Base-by-base conservation (phyloP, 768 basidiomycete genomes). In the Calocera viscosa region DNA sequence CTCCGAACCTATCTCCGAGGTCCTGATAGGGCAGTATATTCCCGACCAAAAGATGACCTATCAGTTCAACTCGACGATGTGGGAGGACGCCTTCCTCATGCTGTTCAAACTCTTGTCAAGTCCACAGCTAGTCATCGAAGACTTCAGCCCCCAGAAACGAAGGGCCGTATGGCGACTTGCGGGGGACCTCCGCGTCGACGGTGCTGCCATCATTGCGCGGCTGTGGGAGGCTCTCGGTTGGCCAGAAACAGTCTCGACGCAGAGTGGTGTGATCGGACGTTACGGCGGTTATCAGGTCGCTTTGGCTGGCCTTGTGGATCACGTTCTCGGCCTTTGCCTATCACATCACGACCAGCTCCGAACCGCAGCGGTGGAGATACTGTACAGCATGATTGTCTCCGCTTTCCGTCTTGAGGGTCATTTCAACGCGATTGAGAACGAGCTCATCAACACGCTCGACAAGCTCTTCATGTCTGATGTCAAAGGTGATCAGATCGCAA, bases 161-260 rank as follows among this genome's bases (percentile, higher is more conserved):
- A 86, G 94, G 47, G 90, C 94, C 1, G 90, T 94, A 11, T 97
- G 94, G 94, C 84, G 91, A 39, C 83, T 97, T n/a, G 92, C 90
- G 3, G 94, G 94, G 30, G 95, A 98, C 77, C 86, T 97, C 72
- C 85, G 95, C 26, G 94, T 93, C 11, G 90, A 95, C 75, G 94
- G 93, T 17, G 89, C 93, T 1, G 79, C 83, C 5, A 86, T 95
- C 66, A 75, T 97, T 49, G 76, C 88, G 17, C 84, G 82, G 34
- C 78, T 94, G 3, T 98, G 95, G 95, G 84, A 89, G 72, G 85
- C 90, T 1, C 81, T 98, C 24, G 90, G 88, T 2, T 88, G 87
- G 83, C 83, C 86, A 5, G 86, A 89, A 68, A 79, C 85, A 64
- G 75, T 80, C 24, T 80, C 63, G 24, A 80, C 78, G 40, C 80